Evolutionary conservation across 345 rosid species (phyloP).

Genomic region (Aethionema arabicum): DNA sequence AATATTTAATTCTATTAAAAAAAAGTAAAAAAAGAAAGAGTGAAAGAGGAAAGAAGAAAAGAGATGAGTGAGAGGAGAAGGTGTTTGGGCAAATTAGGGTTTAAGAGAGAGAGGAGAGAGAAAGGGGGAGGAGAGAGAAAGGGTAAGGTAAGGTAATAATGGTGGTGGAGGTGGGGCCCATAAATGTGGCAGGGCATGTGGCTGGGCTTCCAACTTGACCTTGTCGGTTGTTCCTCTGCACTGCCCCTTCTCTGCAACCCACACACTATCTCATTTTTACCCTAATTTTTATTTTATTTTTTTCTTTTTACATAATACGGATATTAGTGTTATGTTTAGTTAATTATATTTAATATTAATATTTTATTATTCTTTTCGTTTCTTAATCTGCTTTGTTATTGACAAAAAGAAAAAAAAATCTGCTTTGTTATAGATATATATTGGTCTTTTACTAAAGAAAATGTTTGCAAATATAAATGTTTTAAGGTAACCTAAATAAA

Average conservation of each 20-base stretch:
- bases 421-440: too few species aligned
- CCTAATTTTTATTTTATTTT: neutral
- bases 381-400: too few species aligned
- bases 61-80: constrained; percentile 23
- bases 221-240: constrained; percentile 79
- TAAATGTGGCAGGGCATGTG: constrained; percentile 85
- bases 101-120: constrained; percentile 26
- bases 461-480: too few species aligned
- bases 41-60: constrained; percentile 32
- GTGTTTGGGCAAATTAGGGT: constrained; percentile 37
- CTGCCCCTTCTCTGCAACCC: constrained; percentile 34
- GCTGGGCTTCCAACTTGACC: constrained; percentile 90
- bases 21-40: neutral
- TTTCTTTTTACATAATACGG: neutral
- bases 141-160: constrained; percentile 52
- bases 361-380: too few species aligned
- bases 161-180: constrained; percentile 58
- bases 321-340: too few species aligned
- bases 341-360: too few species aligned
- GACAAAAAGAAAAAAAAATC: too few species aligned
- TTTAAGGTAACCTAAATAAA: too few species aligned
- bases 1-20: too few species aligned
- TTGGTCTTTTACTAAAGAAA: too few species aligned
- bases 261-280: constrained; percentile 23
- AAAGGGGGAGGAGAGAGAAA: constrained; percentile 35